Evolutionary conservation across 768 basidiomycete species (phyloP), one percentile per base, ranked within the genome.

Genomic region (Mycena chlorophos): DNA sequence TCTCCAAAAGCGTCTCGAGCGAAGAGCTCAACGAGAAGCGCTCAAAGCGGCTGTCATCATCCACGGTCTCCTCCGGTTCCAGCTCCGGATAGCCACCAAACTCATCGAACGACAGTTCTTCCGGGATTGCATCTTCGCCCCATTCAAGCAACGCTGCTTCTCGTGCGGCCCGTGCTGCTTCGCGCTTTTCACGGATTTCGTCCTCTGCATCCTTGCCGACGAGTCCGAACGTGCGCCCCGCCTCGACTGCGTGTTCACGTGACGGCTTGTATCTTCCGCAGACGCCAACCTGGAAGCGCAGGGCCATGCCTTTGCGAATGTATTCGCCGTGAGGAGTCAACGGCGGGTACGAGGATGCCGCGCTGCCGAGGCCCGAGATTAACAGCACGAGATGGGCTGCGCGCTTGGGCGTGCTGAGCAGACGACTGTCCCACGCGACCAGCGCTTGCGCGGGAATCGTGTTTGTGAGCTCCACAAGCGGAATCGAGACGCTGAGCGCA

Each of bases 341-440:
- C 39, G 80, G 68, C n/a, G 85, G 86, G 69, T 86, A 84, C 45
- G 75, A 55, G 1, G 19, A 52, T 27, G 37, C 62, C 2, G 78
- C 76, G 20, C 40, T 42, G 6, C 72, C 69, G 54, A 82, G 73
- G 5, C 85, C 82, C 17, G 81, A 81, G 16, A 89, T 81, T 25
- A 89, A 75, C n/a, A 89, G 77, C 4, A 81, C 82, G 45, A 90
- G 73, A 69, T 87, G 75, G 20, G 81, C 80, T 13, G 78, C 71
- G 27, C 77, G 45, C 12, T 25, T 75, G 4, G 81, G 74, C 2
- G 47, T 2, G n/a, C 27, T 39, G 20, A 89, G 74, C 4, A 89
- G 76, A 8, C 79, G 79, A 14, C 81, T 75, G 63, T 90, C 88
- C 88, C 88, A 90, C 22, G 87, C 87, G 69, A 87, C 80, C 28